Evolutionary conservation across 1,284 basidiomycete species (phyloP).

Genomic region (Leccinum holopus): DNA sequence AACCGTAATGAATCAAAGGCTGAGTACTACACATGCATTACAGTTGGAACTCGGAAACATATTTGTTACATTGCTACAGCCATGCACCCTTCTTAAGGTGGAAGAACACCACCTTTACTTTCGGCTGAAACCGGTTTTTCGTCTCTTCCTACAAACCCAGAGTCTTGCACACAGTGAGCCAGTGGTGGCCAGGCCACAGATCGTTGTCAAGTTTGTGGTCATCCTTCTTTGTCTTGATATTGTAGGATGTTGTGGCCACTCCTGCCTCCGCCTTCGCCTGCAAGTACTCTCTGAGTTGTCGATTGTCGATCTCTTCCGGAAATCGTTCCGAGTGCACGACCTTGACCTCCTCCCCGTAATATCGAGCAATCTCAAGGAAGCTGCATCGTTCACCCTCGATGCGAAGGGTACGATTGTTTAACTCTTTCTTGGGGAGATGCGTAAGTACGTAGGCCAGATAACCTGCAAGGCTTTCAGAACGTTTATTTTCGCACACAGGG

Average conservation of each 20-base stretch:
- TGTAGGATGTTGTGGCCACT: slow-evolving; percentile 13
- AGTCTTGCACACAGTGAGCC: slow-evolving; percentile 18
- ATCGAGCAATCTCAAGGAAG: slow-evolving; percentile 10
- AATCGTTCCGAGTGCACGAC: slow-evolving; percentile 8
- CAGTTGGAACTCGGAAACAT: background rate
- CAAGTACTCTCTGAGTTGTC: slow-evolving; percentile 18
- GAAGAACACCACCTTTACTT: background rate
- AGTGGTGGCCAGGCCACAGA: slow-evolving; percentile 18
- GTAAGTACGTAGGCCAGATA: slow-evolving; percentile 36
- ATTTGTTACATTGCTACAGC: background rate
- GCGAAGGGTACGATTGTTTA: slow-evolving; percentile 29
- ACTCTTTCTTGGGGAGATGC: slow-evolving; percentile 21
- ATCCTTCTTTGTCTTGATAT: slow-evolving; percentile 11
- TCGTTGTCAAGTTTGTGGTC: slow-evolving; percentile 17
- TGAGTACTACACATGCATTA: background rate
- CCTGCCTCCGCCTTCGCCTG: slow-evolving; percentile 19
- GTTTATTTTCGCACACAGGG: background rate
- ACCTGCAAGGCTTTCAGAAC: slow-evolving; percentile 7
- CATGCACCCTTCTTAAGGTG: background rate
- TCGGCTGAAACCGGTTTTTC: background rate
- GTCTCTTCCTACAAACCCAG: slow-evolving; percentile 19
- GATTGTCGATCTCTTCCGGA: slow-evolving; percentile 15
- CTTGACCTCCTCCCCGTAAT: slow-evolving; percentile 15
- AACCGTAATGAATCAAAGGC: background rate
- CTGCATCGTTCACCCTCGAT: slow-evolving; percentile 33